These are phyloP conservation scores for Cutaneotrichosporon arboriforme DNA, from an alignment of 1,284 basidiomycete species.

Conservation along the genomic window DNA sequence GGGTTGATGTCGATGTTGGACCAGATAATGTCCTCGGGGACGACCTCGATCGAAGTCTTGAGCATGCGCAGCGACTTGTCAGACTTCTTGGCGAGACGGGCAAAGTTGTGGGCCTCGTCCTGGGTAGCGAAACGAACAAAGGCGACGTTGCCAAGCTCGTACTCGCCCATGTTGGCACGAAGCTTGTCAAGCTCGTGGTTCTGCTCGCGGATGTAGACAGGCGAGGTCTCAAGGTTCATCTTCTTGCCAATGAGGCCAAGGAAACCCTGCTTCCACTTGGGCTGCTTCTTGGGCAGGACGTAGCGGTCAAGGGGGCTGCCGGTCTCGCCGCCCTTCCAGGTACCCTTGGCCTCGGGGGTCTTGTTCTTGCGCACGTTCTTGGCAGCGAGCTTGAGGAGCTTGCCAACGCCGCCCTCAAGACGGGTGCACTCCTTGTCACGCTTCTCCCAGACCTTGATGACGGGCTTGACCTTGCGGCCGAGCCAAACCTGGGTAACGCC, in stretches of 20 bases:
- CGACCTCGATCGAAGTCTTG: slow-evolving; percentile 61
- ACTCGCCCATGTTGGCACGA: slow-evolving; percentile 55
- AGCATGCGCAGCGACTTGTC: slow-evolving; percentile 34
- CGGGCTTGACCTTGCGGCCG: slow-evolving; percentile 71
- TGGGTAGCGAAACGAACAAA: slow-evolving; percentile 86
- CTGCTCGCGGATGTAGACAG: slow-evolving; percentile 52
- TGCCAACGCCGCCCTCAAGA: slow-evolving; percentile 78
- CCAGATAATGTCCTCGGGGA: slow-evolving; percentile 86
- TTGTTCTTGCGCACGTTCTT: slow-evolving; percentile 55
- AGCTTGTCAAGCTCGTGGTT: slow-evolving; percentile 49
- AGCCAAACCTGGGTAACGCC: slow-evolving; percentile 82
- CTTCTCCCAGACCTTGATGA: slow-evolving; percentile 76
- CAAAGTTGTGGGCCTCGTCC: slow-evolving; percentile 53
- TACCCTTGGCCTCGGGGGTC: slow-evolving; percentile 47
- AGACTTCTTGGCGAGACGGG: slow-evolving; percentile 58
- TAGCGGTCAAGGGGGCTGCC: slow-evolving; percentile 48
- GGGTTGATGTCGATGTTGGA: slow-evolving; percentile 58
- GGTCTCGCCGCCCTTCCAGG: slow-evolving; percentile 13
- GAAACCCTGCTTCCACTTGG: slow-evolving; percentile 57
- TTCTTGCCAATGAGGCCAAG: slow-evolving; percentile 54
- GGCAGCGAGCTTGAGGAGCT: slow-evolving; percentile 65
- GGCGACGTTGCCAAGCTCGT: slow-evolving; percentile 54
- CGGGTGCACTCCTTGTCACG: slow-evolving; percentile 67
- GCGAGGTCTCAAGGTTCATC: slow-evolving; percentile 52
- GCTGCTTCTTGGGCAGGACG: slow-evolving; percentile 50